Evolutionary conservation across 1,284 basidiomycete genomes (phyloP).

Genomic region (Malassezia slooffiae): DNA sequence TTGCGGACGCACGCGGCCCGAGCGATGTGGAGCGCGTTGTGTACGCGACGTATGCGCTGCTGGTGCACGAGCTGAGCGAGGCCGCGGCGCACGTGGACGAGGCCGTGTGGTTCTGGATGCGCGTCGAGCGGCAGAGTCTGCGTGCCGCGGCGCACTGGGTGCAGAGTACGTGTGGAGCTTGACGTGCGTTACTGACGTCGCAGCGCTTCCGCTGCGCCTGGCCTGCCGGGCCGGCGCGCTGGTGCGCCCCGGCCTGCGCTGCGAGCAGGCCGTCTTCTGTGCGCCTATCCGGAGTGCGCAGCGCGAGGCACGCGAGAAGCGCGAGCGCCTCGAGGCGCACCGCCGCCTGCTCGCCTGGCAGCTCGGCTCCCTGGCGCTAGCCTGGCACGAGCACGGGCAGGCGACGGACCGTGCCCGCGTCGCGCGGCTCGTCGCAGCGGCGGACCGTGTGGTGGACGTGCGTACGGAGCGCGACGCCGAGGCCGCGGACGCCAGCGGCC

Average conservation of each 20-base stretch:
- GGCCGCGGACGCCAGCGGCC: too few relatives aligned
- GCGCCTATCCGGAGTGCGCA: neutral
- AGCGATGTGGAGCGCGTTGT: constrained; percentile 10
- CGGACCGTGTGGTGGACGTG: too few relatives aligned
- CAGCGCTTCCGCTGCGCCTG: constrained; percentile 7
- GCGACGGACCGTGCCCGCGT: too few relatives aligned
- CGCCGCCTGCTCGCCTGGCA: constrained; percentile 2
- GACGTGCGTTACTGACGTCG: neutral
- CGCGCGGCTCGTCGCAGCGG: too few relatives aligned
- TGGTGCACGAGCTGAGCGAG: neutral
- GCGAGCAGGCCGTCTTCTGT: neutral
- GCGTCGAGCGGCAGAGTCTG: neutral
- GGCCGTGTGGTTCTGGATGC: constrained; percentile 6
- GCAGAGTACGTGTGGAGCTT: constrained; percentile 5
- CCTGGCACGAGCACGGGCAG: too few relatives aligned
- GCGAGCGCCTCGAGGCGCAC: neutral
- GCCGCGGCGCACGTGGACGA: constrained; percentile 2
- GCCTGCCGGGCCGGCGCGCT: neutral
- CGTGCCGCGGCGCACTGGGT: constrained; percentile 4
- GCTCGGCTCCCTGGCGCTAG: constrained; percentile 8
- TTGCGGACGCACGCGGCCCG: too few relatives aligned
- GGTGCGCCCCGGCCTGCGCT: neutral
- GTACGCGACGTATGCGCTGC: constrained; percentile 3
- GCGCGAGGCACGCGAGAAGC: neutral
- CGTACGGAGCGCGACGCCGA: too few relatives aligned